These are phyloP conservation scores for Saccharomycopsis sp. DNA, from an alignment of 805 yeast genomes.

Conservation along the genomic window DNA sequence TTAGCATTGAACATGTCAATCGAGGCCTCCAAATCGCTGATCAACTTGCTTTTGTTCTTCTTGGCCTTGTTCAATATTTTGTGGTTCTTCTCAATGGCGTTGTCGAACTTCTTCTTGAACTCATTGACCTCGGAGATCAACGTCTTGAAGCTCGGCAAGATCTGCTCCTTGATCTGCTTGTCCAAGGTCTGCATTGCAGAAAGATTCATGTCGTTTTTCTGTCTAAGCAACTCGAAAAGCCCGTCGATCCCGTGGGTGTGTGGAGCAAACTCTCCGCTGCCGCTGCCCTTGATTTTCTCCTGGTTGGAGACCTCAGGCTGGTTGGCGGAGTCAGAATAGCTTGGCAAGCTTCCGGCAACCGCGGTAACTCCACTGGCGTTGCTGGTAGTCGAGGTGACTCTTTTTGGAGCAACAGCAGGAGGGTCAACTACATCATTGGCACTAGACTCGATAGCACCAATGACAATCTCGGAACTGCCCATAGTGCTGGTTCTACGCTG, in stretches of 20 bases:
- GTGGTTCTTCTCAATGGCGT: conserved; percentile 14
- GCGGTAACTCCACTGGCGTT: background rate
- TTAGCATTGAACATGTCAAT: conserved; percentile 9
- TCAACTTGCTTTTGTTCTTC: conserved; percentile 15
- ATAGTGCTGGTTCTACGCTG: conserved; percentile 15
- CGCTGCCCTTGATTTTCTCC: background rate
- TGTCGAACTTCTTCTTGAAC: conserved; percentile 14
- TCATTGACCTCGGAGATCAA: conserved; percentile 10
- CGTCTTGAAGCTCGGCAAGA: conserved; percentile 18
- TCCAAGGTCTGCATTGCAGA: conserved; percentile 13
- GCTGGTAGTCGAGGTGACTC: background rate
- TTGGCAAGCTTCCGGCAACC: conserved; percentile 8
- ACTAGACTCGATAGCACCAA: conserved; percentile 14
- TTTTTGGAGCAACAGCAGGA: background rate
- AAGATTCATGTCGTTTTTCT: conserved; percentile 18
- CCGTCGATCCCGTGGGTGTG: conserved; percentile 21
- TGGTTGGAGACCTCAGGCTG: conserved; percentile 6
- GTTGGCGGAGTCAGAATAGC: conserved; percentile 8
- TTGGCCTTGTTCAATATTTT: conserved; percentile 12
- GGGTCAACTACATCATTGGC: background rate
- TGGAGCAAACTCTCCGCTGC: conserved; percentile 11
- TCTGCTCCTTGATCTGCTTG: conserved; percentile 16
- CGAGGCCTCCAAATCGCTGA: conserved; percentile 16
- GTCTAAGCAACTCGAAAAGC: conserved; percentile 18
- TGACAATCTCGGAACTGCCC: conserved; percentile 20